A percentile compares a stretch with the other conserved stretches of the same genome.
These are phyloP conservation scores for Pythium utonaiense DNA, from an alignment of 352 stramenopile genomes.

Conservation along the genomic window DNA sequence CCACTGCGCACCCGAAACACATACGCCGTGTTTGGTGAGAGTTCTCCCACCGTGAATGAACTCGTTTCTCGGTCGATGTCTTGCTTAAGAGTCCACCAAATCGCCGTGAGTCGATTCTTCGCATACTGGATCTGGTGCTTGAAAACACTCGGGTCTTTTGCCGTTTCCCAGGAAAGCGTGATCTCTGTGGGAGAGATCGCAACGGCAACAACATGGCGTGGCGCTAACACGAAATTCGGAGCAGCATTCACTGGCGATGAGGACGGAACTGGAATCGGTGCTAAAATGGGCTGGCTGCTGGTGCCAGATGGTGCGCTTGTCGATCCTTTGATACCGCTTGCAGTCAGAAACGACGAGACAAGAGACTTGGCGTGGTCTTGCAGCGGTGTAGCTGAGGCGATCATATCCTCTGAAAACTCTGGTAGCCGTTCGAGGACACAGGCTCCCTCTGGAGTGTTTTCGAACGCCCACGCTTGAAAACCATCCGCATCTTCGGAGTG, in stretches of 20 bases:
- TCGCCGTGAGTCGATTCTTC: constrained; percentile 72
- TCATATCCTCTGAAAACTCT: constrained; percentile 35
- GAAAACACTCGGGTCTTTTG: constrained; percentile 46
- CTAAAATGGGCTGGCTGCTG: neutral
- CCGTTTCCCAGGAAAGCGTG: constrained; percentile 69
- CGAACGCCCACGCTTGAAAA: constrained; percentile 27
- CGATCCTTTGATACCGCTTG: constrained; percentile 33
- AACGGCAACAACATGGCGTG: constrained; percentile 57
- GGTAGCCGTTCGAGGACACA: constrained; percentile 51
- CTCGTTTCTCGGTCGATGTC: constrained; percentile 56
- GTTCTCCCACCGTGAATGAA: constrained; percentile 49
- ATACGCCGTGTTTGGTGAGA: constrained; percentile 60
- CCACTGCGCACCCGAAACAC: constrained; percentile 68
- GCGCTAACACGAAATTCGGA: constrained; percentile 27
- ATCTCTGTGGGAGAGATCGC: constrained; percentile 54
- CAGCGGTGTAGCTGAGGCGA: constrained; percentile 28
- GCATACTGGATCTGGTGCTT: constrained; percentile 84
- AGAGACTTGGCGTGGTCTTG: constrained; percentile 73
- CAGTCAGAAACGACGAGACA: constrained; percentile 56
- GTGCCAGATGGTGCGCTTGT: neutral
- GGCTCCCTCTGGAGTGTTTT: constrained; percentile 29
- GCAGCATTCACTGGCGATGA: neutral
- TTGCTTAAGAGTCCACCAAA: constrained; percentile 77
- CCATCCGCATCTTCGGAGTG: constrained; percentile 11
- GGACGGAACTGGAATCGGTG: neutral